phyloP scores from a whole-genome alignment of 2,329 filamentous ascomycete species.

The Balansia obtecta region DNA sequence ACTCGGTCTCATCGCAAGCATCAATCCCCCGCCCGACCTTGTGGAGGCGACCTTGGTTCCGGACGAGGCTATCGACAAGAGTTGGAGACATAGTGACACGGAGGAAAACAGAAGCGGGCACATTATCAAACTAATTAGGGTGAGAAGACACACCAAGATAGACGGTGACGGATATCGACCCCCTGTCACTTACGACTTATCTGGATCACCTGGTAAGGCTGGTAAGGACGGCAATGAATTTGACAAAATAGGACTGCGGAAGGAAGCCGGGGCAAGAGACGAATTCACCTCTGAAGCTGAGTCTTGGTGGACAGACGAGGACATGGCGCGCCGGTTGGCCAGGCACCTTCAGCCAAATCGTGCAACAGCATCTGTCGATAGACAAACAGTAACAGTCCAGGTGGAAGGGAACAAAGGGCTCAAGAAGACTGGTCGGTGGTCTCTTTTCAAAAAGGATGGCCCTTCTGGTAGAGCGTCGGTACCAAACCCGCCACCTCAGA shows the following conservation, averaged over 20 bases:
- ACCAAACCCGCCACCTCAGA: background rate
- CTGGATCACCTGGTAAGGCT: background rate
- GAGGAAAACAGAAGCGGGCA: slow-evolving; percentile 18
- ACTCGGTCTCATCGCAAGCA: slow-evolving; percentile 23
- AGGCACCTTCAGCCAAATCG: slow-evolving; percentile 27
- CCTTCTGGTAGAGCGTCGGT: background rate
- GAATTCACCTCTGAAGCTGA: slow-evolving; percentile 1
- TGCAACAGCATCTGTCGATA: slow-evolving; percentile 10
- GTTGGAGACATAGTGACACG: slow-evolving; percentile 24
- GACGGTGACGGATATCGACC: background rate
- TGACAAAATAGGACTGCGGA: slow-evolving; percentile 9
- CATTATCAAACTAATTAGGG: slow-evolving; percentile 19
- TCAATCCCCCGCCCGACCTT: slow-evolving; percentile 18
- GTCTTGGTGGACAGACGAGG: slow-evolving; percentile 36
- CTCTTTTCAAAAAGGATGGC: slow-evolving; percentile 17
- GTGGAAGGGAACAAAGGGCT: slow-evolving; percentile 20
- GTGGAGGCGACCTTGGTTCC: slow-evolving; percentile 35
- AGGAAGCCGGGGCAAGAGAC: slow-evolving; percentile 10
- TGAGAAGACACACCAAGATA: slow-evolving; percentile 12
- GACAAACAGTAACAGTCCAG: slow-evolving; percentile 17
- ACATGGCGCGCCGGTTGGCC: slow-evolving; percentile 32
- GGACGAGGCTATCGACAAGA: slow-evolving; percentile 22
- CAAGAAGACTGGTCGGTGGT: slow-evolving; percentile 16
- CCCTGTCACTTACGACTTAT: background rate
- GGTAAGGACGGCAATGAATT: background rate